Conservation (phyloP, 306 rosid genomes). For the Albizia julibrissin region DNA sequence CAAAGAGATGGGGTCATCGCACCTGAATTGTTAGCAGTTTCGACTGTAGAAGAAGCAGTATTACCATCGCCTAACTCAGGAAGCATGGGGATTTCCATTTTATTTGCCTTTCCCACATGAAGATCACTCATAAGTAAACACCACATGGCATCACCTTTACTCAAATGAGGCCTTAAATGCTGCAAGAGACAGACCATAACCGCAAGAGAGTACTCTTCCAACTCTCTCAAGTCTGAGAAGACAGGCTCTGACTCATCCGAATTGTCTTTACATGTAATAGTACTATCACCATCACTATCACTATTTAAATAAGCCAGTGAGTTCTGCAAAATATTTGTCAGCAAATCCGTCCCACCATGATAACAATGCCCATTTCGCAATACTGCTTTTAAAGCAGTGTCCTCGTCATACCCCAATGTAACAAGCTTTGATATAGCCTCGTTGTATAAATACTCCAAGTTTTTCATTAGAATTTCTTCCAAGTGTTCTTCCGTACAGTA, state of each 20-base stretch:
- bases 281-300: constrained; percentile 24
- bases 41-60: constrained; percentile 36
- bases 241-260: constrained; percentile 48
- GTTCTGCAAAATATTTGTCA: constrained; percentile 61
- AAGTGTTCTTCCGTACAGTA: constrained; percentile 68
- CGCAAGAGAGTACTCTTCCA: constrained; percentile 61
- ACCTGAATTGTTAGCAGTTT: constrained; percentile 41
- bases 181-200: constrained; percentile 69
- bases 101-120: constrained; percentile 66
- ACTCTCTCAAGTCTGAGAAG: constrained; percentile 64
- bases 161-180: constrained; percentile 63
- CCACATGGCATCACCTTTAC: constrained; percentile 83
- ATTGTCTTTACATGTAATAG: constrained; percentile 30
- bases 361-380: constrained; percentile 62
- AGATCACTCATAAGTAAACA: constrained; percentile 78
- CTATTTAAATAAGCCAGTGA: constrained; percentile 57
- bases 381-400: constrained; percentile 52
- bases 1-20: constrained; percentile 52
- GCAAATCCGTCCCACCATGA: constrained; percentile 64
- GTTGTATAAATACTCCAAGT: constrained; percentile 55
- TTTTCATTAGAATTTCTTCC: constrained; percentile 58
- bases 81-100: constrained; percentile 58
- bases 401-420: constrained; percentile 61
- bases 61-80: constrained; percentile 27
- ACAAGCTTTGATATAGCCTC: constrained; percentile 67